phyloP scores from a whole-genome alignment of 2,329 filamentous ascomycete genomes.

The Sclerotinia borealis region DNA sequence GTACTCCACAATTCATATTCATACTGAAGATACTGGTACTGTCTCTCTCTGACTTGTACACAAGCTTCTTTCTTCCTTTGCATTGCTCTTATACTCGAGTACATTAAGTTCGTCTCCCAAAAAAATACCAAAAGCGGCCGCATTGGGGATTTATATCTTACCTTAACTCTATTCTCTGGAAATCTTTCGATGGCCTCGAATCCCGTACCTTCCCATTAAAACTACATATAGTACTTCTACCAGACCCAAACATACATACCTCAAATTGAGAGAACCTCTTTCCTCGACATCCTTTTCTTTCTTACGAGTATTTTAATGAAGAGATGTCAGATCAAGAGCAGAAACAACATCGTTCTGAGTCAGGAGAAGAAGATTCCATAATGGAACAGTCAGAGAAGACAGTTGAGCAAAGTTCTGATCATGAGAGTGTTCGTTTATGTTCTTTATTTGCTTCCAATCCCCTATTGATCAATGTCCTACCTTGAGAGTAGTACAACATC shows the following conservation, averaged over 20 bases:
- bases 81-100: neutral
- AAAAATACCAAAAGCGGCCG: neutral
- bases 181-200: neutral
- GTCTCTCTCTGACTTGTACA: neutral
- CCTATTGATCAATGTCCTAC: constrained; percentile 1
- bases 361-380: constrained; percentile 16
- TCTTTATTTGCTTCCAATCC: constrained; percentile 1
- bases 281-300: neutral
- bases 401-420: constrained; percentile 18
- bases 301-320: neutral
- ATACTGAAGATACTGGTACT: neutral
- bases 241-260: neutral
- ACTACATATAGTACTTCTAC: neutral
- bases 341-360: constrained; percentile 19
- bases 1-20: neutral
- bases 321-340: neutral
- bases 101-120: neutral
- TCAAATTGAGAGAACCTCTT: neutral
- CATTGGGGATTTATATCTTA: neutral
- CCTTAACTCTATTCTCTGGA: neutral
- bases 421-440: constrained; percentile 19
- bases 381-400: constrained; percentile 11
- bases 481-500: constrained; percentile 21
- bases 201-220: neutral
- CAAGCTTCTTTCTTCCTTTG: neutral